Evolutionary conservation across 495 filamentous ascomycete genomes (phyloP).

Genomic region (Podospora comata): DNA sequence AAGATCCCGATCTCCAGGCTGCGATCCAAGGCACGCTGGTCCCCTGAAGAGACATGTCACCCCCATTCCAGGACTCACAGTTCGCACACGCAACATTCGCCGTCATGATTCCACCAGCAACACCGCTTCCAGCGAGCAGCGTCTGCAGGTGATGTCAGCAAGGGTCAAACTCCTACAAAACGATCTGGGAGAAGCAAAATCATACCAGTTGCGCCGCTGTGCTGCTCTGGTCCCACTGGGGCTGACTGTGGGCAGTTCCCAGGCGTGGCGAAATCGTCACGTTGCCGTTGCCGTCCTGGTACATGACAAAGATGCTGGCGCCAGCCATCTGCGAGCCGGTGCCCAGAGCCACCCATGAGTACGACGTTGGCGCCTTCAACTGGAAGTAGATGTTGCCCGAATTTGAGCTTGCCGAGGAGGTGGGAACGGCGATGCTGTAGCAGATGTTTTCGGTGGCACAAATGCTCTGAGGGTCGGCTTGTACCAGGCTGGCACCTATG

Average conservation of each 20-base stretch:
- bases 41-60: conserved; percentile 53
- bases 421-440: conserved; percentile 47
- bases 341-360: conserved; percentile 65
- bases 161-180: neutral
- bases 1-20: conserved; percentile 56
- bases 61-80: conserved; percentile 54
- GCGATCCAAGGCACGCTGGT: conserved; percentile 61
- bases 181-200: neutral
- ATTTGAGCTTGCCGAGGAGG: conserved; percentile 35
- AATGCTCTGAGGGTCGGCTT: conserved; percentile 20
- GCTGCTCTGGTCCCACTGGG: conserved; percentile 49
- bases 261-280: conserved; percentile 62
- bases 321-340: conserved; percentile 60
- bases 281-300: conserved; percentile 56
- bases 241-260: conserved; percentile 52
- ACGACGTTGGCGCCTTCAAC: conserved; percentile 55
- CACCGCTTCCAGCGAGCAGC: conserved; percentile 61
- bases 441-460: conserved; percentile 38
- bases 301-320: conserved; percentile 68
- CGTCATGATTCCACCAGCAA: conserved; percentile 51
- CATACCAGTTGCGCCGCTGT: conserved; percentile 35
- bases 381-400: conserved; percentile 62
- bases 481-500: conserved; percentile 22
- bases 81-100: conserved; percentile 57
- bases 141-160: conserved; percentile 21